These are phyloP conservation scores for Phytophthora citricola DNA, from an alignment of 352 stramenopile species.

Conservation along the genomic window DNA sequence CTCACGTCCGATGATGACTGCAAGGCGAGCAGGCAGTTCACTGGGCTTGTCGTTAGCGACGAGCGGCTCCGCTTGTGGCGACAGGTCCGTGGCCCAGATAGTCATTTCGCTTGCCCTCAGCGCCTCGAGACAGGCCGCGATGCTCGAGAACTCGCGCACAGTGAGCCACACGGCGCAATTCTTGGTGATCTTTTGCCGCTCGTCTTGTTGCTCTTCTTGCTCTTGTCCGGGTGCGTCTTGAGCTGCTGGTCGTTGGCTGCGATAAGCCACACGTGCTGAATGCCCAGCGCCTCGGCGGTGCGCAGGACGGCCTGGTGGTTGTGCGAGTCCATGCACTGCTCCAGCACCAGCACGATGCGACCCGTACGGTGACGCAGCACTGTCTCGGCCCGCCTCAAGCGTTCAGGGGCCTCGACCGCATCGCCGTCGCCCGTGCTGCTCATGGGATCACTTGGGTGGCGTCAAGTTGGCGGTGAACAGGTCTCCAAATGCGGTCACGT, in stretches of 20 bases:
- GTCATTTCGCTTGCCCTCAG: conserved; percentile 65
- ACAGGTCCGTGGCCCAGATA: conserved; percentile 94
- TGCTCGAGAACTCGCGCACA: conserved; percentile 87
- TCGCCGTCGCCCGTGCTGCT: not conserved
- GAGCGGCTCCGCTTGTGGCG: conserved; percentile 70
- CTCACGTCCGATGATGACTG: conserved; percentile 94
- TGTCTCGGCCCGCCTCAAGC: conserved; percentile 73
- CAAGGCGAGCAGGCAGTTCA: conserved; percentile 86
- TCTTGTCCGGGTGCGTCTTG: conserved; percentile 58
- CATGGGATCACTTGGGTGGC: conserved; percentile 13
- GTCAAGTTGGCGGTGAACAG: not conserved
- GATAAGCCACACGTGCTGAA: conserved; percentile 93
- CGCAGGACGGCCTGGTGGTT: conserved; percentile 92
- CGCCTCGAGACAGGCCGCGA: conserved; percentile 76
- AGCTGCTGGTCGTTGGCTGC: conserved; percentile 67
- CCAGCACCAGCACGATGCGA: conserved; percentile 76
- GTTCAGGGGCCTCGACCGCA: conserved; percentile 47
- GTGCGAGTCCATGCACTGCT: conserved; percentile 84
- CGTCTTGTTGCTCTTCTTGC: conserved; percentile 40
- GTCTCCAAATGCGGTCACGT: not conserved
- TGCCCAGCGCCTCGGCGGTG: conserved; percentile 93
- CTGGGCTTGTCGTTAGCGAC: conserved; percentile 45
- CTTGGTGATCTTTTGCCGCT: conserved; percentile 84
- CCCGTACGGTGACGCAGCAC: conserved; percentile 70
- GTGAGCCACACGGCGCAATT: conserved; percentile 87